Percentiles rank a stretch among this genome's conserved stretches.
Evolutionary conservation across 768 basidiomycete genomes (phyloP).

Genomic region (Lentinula boryana): DNA sequence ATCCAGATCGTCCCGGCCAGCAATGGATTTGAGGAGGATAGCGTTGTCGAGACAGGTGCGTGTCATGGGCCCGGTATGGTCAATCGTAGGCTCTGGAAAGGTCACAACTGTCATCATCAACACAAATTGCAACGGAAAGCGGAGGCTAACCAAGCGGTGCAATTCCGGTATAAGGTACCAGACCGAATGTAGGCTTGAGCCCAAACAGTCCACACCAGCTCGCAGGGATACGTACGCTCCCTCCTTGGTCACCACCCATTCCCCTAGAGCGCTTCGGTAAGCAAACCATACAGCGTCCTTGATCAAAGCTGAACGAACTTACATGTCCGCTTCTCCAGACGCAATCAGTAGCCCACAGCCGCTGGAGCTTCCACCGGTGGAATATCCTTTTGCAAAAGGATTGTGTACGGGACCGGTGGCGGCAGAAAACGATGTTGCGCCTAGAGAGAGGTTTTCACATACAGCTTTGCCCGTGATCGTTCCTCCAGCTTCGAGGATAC

Average conservation of each 20-base stretch:
- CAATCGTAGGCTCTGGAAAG: background rate
- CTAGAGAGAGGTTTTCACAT: constrained; percentile 5
- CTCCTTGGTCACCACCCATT: constrained; percentile 8
- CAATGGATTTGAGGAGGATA: background rate
- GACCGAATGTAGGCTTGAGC: background rate
- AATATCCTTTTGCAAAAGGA: constrained; percentile 1
- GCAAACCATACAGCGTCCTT: background rate
- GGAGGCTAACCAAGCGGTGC: background rate
- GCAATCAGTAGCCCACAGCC: constrained; percentile 1
- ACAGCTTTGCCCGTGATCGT: background rate
- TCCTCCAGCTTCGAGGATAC: background rate
- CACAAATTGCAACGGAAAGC: background rate
- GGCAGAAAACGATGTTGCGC: background rate
- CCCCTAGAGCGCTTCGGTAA: background rate
- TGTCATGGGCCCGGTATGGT: constrained; percentile 8
- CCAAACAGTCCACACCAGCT: constrained; percentile 5
- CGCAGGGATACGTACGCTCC: background rate
- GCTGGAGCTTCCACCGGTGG: constrained; percentile 1
- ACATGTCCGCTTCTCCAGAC: background rate
- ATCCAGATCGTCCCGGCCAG: background rate
- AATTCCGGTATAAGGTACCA: constrained; percentile 7
- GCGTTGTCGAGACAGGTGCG: background rate
- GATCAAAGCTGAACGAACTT: background rate
- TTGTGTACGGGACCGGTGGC: constrained; percentile 6
- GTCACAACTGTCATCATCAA: background rate